These are phyloP conservation scores for Aureobasidium lini DNA, from an alignment of 2,329 filamentous ascomycete genomes.

Conservation along the genomic window DNA sequence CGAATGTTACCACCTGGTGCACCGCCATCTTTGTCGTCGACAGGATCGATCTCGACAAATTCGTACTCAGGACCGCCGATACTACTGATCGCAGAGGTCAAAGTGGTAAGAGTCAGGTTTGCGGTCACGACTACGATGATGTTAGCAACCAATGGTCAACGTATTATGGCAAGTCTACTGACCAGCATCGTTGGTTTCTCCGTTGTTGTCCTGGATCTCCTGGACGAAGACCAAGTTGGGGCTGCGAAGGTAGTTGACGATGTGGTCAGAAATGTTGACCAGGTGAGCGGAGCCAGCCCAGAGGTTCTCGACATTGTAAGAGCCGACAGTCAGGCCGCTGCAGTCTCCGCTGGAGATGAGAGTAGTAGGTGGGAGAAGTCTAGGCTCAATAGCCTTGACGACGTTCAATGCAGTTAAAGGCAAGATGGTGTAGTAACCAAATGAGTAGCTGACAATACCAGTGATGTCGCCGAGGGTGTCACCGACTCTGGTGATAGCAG, in stretches of 20 bases:
- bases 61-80: constrained; percentile 45
- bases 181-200: constrained; percentile 50
- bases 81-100: constrained; percentile 45
- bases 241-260: constrained; percentile 54
- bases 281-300: constrained; percentile 49
- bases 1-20: constrained; percentile 66
- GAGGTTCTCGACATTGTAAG: constrained; percentile 67
- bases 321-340: constrained; percentile 54
- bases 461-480: constrained; percentile 59
- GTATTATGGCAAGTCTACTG: no score
- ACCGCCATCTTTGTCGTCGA: constrained; percentile 57
- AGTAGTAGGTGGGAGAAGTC: constrained; percentile 43
- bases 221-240: constrained; percentile 63
- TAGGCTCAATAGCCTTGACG: constrained; percentile 37
- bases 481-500: constrained; percentile 53
- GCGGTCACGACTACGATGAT: constrained; percentile 36
- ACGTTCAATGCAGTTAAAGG: constrained; percentile 52
- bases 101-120: constrained; percentile 51
- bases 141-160: no score
- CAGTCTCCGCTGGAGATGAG: constrained; percentile 52
- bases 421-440: constrained; percentile 62
- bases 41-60: constrained; percentile 53
- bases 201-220: constrained; percentile 62
- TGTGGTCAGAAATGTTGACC: constrained; percentile 54
- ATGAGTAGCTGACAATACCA: constrained; percentile 58